These are phyloP conservation scores for Sporobolomyces roseus DNA, from an alignment of 768 basidiomycete genomes.

Conservation along the genomic window DNA sequence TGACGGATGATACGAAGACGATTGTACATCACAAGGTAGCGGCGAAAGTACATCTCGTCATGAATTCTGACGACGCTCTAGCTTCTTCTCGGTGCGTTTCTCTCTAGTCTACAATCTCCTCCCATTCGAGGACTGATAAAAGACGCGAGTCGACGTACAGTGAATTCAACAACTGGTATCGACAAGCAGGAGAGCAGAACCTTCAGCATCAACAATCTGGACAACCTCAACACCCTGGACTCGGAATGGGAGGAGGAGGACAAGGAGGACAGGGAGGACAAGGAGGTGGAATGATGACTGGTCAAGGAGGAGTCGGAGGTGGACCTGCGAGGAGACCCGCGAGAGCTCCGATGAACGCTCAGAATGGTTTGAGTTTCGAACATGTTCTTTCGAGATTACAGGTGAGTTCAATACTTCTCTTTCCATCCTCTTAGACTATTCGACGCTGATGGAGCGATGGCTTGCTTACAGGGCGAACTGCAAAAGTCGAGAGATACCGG, in stretches of 20 bases:
- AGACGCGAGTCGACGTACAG: no score
- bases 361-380: conserved; percentile 74
- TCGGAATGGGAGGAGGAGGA: conserved; percentile 6
- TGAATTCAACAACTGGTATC: conserved; percentile 42
- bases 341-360: neutral
- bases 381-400: conserved; percentile 84
- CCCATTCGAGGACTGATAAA: no score
- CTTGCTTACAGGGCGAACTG: conserved; percentile 62
- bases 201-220: conserved; percentile 17
- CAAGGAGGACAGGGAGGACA: conserved; percentile 53
- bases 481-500: conserved; percentile 93
- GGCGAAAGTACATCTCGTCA: conserved; percentile 83
- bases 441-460: neutral
- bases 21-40: conserved; percentile 99
- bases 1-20: conserved; percentile 95
- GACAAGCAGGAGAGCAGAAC: conserved; percentile 36
- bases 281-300: conserved; percentile 48
- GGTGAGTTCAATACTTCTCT: no score
- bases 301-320: conserved; percentile 50
- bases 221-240: neutral
- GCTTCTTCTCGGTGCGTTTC: conserved; percentile 37
- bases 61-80: conserved; percentile 72
- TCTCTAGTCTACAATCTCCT: neutral
- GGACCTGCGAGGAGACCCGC: conserved; percentile 62
- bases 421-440: no score